Percentiles rank a stretch among this genome's conserved stretches.
These are phyloP conservation scores for Capsella rubella DNA, from an alignment of 441 rosid genomes.

Conservation along the genomic window DNA sequence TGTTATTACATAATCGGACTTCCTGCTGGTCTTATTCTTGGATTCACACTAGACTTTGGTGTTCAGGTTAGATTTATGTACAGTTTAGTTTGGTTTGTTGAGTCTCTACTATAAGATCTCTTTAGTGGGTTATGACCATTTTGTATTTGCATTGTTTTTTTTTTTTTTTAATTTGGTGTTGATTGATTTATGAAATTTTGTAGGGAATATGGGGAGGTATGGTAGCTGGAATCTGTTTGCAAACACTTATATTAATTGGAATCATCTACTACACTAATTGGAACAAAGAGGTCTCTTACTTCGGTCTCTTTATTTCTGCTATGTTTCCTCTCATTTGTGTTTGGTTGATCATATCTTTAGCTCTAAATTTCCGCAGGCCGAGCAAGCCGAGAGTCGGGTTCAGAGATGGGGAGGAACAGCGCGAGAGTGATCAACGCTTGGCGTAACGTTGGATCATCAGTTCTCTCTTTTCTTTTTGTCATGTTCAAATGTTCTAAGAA, in stretches of 20 bases:
- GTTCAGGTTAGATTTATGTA: conserved; percentile 51
- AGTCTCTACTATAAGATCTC: neutral
- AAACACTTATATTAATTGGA: conserved; percentile 68
- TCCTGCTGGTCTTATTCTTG: conserved; percentile 82
- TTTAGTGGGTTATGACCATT: neutral
- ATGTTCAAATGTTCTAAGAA: neutral
- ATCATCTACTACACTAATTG: conserved; percentile 74
- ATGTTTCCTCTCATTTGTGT: conserved; percentile 23
- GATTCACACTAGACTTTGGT: conserved; percentile 76
- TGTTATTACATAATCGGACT: conserved; percentile 84
- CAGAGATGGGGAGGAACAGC: conserved; percentile 87
- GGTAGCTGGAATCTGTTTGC: conserved; percentile 79
- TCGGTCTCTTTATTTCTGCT: neutral
- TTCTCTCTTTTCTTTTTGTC: neutral
- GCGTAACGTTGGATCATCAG: neutral
- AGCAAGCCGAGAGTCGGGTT: conserved; percentile 74
- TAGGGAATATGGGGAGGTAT: conserved; percentile 97
- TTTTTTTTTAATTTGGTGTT: neutral
- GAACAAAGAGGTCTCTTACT: conserved; percentile 66
- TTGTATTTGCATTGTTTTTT: neutral
- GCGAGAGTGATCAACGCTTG: conserved; percentile 18
- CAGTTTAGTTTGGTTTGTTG: neutral
- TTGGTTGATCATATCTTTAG: conserved; percentile 11
- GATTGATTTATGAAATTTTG: conserved; percentile 3
- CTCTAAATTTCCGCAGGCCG: conserved; percentile 56